Evolutionary conservation across 2,329 filamentous ascomycete genomes (phyloP).

Genomic region (Aspergillus sergii): DNA sequence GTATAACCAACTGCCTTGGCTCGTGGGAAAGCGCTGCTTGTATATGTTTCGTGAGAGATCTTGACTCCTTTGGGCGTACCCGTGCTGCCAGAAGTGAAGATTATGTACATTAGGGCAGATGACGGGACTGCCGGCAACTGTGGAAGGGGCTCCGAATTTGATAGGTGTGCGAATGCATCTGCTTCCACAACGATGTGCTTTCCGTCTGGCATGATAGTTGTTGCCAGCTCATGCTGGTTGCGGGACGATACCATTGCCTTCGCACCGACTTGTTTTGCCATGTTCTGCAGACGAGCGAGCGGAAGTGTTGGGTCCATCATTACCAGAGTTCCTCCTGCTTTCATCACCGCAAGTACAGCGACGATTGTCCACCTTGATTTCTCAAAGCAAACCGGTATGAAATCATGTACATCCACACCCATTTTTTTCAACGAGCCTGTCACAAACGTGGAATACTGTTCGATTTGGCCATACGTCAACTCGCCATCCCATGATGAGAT

Average conservation of each 20-base stretch:
- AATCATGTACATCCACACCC: constrained; percentile 30
- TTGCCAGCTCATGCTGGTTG: constrained; percentile 30
- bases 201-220: constrained; percentile 34
- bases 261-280: constrained; percentile 32
- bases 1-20: constrained; percentile 54
- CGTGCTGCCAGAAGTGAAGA: constrained; percentile 62
- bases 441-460: constrained; percentile 38
- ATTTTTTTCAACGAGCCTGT: constrained; percentile 27
- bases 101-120: constrained; percentile 57
- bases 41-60: constrained; percentile 62
- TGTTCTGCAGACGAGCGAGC: constrained; percentile 37
- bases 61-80: constrained; percentile 60
- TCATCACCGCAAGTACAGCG: constrained; percentile 38
- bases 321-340: constrained; percentile 34
- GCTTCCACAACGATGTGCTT: constrained; percentile 31
- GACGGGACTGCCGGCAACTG: constrained; percentile 29
- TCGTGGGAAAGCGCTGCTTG: constrained; percentile 58
- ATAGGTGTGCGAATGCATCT: constrained; percentile 24
- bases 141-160: constrained; percentile 10
- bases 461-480: constrained; percentile 34
- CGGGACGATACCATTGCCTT: constrained; percentile 34
- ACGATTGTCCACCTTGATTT: constrained; percentile 38
- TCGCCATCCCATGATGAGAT: constrained; percentile 37
- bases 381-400: constrained; percentile 38
- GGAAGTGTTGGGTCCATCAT: constrained; percentile 38